These are phyloP conservation scores for Lumnitzera littorea DNA, from an alignment of 345 rosid genomes.

Conservation along the genomic window DNA sequence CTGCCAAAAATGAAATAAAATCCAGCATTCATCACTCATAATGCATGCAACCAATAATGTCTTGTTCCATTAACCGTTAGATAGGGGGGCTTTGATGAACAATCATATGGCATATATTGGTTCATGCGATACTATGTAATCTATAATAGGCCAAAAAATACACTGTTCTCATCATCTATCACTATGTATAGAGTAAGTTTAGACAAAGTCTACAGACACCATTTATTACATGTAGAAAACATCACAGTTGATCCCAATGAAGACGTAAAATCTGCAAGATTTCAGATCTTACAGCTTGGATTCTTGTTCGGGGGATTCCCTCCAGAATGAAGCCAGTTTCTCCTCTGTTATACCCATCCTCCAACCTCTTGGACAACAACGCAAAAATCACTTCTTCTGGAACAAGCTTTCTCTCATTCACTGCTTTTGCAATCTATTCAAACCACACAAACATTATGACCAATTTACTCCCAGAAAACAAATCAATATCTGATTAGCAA, in stretches of 20 bases:
- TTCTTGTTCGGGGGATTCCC: conserved; percentile 79
- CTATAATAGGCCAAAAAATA: too few species aligned
- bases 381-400: conserved; percentile 70
- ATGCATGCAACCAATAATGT: neutral
- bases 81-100: too few species aligned
- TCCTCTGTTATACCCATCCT: conserved; percentile 70
- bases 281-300: conserved; percentile 56
- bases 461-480: neutral
- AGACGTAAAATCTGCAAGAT: neutral
- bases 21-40: neutral
- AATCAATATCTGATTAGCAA: too few species aligned
- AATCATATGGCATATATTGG: too few species aligned
- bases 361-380: conserved; percentile 73
- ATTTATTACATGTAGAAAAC: too few species aligned
- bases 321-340: conserved; percentile 93
- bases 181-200: too few species aligned
- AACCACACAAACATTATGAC: neutral
- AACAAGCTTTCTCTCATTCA: conserved; percentile 66
- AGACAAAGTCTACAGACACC: too few species aligned
- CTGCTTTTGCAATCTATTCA: conserved; percentile 43
- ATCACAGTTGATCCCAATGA: too few species aligned
- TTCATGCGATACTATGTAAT: too few species aligned
- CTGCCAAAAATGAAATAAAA: conserved; percentile 31
- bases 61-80: too few species aligned
- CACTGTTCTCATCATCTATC: too few species aligned